Evolutionary conservation across 495 filamentous ascomycete genomes (phyloP), one percentile per base, ranked within the genome.

Genomic region (Lepidopterella palustris): DNA sequence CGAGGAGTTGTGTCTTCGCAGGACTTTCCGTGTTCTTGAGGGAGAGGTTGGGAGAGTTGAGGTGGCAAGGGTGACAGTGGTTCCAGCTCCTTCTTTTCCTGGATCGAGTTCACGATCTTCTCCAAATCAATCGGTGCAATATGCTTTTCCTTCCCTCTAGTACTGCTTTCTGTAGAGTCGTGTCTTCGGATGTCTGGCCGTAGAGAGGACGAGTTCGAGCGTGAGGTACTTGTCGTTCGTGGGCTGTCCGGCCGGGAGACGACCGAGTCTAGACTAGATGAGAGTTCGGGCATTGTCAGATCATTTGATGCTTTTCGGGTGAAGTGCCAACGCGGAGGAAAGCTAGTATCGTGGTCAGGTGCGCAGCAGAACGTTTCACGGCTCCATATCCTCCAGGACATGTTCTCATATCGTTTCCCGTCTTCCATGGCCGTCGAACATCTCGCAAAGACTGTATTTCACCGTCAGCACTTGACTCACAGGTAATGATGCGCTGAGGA

Each of bases 361-460:
- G 91, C 89, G 73, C 92, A 95, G 75, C 93, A 97, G 64, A 99
- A 93, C 8, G 91, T 96, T 71, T 97, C 95, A 52, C 90, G 83
- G 62, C 88, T 95, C 92, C 92, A 99, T 62, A 99, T 76, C 59
- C 93, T 80, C 93, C 93, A 99, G 66, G 87, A 92, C 27, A 99
- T 71, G 74, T 99, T 99, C 71, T 97, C 95, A 59, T 97, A 78
- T 68, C 93, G 80, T 67, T 90, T 84, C 23, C 93, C 93, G 72
- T 97, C 87, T 66, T 96, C 91, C 70, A 99, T 86, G 58, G 92
- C 92, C 62, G 93, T 89, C 65, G 90, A 88, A 74, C 91, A 96
- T 80, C 91, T 88, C 1, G 91, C 92, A 71, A 99, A 97, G 27
- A 97, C 92, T 95, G 69, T 29, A 51, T 42, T 29, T 32, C 47